Base-by-base conservation (phyloP, 2,329 filamentous ascomycete species). In the Dactylellina cionopaga region DNA sequence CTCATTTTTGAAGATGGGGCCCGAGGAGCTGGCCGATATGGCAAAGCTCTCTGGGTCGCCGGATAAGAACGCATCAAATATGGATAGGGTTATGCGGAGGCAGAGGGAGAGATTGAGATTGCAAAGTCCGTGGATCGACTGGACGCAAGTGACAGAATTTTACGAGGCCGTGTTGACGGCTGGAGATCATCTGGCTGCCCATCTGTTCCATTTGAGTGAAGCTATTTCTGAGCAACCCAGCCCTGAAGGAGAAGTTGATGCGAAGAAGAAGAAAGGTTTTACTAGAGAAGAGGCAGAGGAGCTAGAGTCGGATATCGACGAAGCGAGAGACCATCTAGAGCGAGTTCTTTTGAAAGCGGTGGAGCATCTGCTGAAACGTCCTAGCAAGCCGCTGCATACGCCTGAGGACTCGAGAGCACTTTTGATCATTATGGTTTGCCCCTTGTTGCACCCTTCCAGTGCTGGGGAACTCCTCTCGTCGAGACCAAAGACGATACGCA, bases 341-440 rank as follows among this genome's bases (percentile, higher is more conserved):
- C 84, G 88, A 62, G 85, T 87, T 0, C 80, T 96, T 5, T 82
- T 96, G 22, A 96, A 93, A 79, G 88, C 89, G 7, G 90, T 88
- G 0, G 93, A 96, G 79, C 88, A 86, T 76, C 80, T 96, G 5
- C 83, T 96, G 17, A 96, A 93, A 79, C 86, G 92, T 15, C 92
- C 93, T 0, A 88, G 91, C 0, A 86, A 89, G 29, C 86, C 86
- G 4, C 79, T 96, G 54, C 85, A 83, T 49, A 86, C 87, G 24
- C 87, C 90, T 0, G 86, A 89, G 71, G 88, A 96, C 76, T 82
- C 90, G 37, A 86, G 92, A 4, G 95, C 94, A 79, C 82, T 96
- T 15, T 82, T 96, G 13, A 88, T 96, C 29, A 82, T 96, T 22
- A 80, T 95, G 35, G 87, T 87, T 15, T 96, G 96, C 78, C 93